Percentiles rank a stretch among this genome's conserved stretches.
Evolutionary conservation across 495 filamentous ascomycete species (phyloP).

Genomic region (Penicillium parvum): DNA sequence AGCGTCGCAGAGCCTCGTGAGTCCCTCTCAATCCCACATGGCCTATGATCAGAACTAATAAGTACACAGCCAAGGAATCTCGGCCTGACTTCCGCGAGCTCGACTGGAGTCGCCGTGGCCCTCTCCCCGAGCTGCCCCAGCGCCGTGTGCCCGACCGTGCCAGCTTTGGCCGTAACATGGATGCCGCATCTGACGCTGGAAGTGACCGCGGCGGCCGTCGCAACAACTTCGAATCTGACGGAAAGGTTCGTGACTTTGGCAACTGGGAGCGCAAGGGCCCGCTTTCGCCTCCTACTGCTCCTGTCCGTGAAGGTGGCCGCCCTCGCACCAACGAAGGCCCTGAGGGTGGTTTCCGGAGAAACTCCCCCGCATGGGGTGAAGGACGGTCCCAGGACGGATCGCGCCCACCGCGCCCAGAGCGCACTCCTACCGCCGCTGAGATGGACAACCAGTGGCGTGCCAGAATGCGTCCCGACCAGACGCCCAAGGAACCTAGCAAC

Average conservation of each 20-base stretch:
- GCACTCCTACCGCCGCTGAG: conserved; percentile 76
- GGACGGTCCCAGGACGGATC: conserved; percentile 75
- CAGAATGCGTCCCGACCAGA: conserved; percentile 72
- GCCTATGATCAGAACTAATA: conserved; percentile 26
- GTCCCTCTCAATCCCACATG: conserved; percentile 20
- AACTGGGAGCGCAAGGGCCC: conserved; percentile 97
- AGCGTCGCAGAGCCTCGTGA: conserved; percentile 84
- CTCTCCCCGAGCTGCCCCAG: conserved; percentile 66
- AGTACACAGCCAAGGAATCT: conserved; percentile 64
- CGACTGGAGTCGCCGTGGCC: conserved; percentile 89
- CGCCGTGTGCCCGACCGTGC: conserved; percentile 47
- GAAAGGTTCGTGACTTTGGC: conserved; percentile 78
- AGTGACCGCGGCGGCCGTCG: conserved; percentile 49
- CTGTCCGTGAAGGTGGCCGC: conserved; percentile 62
- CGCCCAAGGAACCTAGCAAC: conserved; percentile 57
- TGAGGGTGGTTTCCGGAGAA: conserved; percentile 53
- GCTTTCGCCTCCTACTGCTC: conserved; percentile 64
- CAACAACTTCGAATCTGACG: conserved; percentile 63
- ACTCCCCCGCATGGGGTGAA: conserved; percentile 84
- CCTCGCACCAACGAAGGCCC: conserved; percentile 61
- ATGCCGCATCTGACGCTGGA: conserved; percentile 48
- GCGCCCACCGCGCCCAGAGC: conserved; percentile 77
- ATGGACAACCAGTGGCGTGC: conserved; percentile 82
- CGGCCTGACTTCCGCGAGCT: conserved; percentile 42
- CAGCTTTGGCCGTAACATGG: conserved; percentile 47